Base-by-base conservation (phyloP, 176 grass and related monocot species). In the Miscanthus lutarioriparius region DNA sequence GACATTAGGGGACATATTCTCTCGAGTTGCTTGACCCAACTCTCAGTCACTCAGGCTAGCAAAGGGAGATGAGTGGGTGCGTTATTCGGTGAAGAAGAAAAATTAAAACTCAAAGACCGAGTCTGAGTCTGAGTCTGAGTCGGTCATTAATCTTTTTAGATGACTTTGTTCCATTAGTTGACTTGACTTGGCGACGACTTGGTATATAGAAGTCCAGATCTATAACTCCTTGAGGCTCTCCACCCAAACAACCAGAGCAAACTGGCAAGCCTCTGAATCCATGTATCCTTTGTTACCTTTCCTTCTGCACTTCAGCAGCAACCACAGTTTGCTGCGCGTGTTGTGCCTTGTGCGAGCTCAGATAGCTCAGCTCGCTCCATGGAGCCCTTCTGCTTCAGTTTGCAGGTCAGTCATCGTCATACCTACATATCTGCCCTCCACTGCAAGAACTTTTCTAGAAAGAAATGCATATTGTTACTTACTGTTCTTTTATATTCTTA, bases 151-250 rank as follows among this genome's bases (percentile, higher is more conserved):
- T 8, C 10, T 13, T 3, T 27, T 1, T 63, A 28, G 59, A 63
- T 27, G 59, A 26, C 59, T 59, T 77, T 6, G 19, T 16, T 61
- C 1, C 75, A 0, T 61, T 38, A 38, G 75, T 77, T 77, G 75
- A 77, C 75, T 77, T 77, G 75, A 77, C 75, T 61, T 77, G 53
- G 28, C 32, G 20, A 61, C 51, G 41, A 49, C 25, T 20, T 37
- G 19, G 26, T 53, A 1, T 75, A 75, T 35, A 54, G 4, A 36
- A 44, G 12, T 27, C 38, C 39, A 72, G 25, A 15, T 73, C 6
- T 44, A 48, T 10, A 48, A 73, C 15, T 67, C 64, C 13, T 16
- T 28, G 28, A 11, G 3, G 22, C 9, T 61, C 8, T 26, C 58
- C 58, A 12, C 2, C 2, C 22, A 12, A n/a, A 61, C 58, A 26